A percentile compares a stretch with the other conserved stretches of the same genome.
Evolutionary conservation across 345 rosid species (phyloP).

Genomic region (Cardamine occulta): DNA sequence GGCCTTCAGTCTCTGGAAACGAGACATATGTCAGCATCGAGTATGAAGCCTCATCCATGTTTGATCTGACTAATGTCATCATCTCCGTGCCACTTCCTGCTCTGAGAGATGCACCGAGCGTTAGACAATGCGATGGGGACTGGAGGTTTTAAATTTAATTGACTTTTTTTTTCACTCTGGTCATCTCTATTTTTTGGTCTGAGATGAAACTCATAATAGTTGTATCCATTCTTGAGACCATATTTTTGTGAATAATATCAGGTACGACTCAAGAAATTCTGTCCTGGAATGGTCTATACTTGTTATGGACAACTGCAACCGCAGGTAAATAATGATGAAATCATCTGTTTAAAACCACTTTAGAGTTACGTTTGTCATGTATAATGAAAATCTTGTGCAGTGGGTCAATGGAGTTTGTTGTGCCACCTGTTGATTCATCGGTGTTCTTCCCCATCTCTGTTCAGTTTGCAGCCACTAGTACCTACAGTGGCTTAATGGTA

Average conservation of each 20-base stretch:
- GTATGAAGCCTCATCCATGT: constrained; percentile 90
- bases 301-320: constrained; percentile 90
- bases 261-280: constrained; percentile 93
- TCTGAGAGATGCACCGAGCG: constrained; percentile 81
- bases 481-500: constrained; percentile 92
- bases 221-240: neutral
- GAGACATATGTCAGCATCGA: constrained; percentile 97
- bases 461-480: constrained; percentile 77
- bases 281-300: constrained; percentile 89
- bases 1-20: constrained; percentile 99
- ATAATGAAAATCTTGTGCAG: constrained; percentile 51
- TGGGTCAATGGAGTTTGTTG: constrained; percentile 98
- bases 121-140: constrained; percentile 90
- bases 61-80: constrained; percentile 84
- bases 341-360: neutral
- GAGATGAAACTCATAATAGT: constrained; percentile 12
- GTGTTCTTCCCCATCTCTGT: constrained; percentile 93
- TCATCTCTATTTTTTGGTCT: neutral
- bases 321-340: constrained; percentile 59
- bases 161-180: neutral
- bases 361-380: neutral
- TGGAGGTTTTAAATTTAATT: constrained; percentile 67
- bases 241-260: constrained; percentile 31
- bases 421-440: constrained; percentile 95
- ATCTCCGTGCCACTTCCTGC: constrained; percentile 97